Evolutionary conservation across 208 protist genomes (phyloP).

Genomic region (Leishmania tropica): DNA sequence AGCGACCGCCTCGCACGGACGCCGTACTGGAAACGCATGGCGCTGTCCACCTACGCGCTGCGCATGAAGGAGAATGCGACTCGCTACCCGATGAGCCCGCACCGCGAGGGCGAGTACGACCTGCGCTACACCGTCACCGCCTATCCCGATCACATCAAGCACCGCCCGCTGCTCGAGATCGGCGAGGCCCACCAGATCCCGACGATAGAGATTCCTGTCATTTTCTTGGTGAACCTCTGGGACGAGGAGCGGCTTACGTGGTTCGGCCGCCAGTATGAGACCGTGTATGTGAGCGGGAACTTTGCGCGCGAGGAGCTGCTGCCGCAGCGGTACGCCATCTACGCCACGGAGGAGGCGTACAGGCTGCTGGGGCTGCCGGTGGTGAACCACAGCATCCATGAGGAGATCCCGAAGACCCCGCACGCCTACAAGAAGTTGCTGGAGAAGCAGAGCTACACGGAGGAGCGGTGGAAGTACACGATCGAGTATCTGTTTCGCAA

Average conservation of each 20-base stretch:
- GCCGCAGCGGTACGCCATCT: conserved; percentile 88
- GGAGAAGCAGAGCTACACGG: conserved; percentile 86
- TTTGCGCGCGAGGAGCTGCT: conserved; percentile 83
- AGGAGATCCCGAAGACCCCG: conserved; percentile 78
- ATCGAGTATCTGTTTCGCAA: conserved; percentile 91
- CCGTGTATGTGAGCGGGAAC: conserved; percentile 72
- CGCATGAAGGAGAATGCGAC: conserved; percentile 89
- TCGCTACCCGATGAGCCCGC: conserved; percentile 79
- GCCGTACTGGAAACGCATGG: conserved; percentile 92
- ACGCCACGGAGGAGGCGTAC: conserved; percentile 89
- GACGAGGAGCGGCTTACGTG: conserved; percentile 64
- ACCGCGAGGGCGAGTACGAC: conserved; percentile 84
- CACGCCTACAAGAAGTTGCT: conserved; percentile 83
- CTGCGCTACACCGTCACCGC: conserved; percentile 77
- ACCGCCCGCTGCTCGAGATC: conserved; percentile 81
- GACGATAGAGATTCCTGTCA: conserved; percentile 73
- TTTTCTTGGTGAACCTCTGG: conserved; percentile 88
- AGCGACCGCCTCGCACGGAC: conserved; percentile 80
- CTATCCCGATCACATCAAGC: conserved; percentile 77
- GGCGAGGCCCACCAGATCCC: conserved; percentile 84
- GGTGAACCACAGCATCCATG: conserved; percentile 79
- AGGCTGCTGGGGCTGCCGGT: conserved; percentile 76
- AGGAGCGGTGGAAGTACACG: conserved; percentile 91
- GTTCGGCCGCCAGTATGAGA: conserved; percentile 85
- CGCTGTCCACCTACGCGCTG: conserved; percentile 72